Evolutionary conservation across 352 stramenopile species (phyloP), one percentile per base, ranked within the genome.

Genomic region (Albugo laibachii): DNA sequence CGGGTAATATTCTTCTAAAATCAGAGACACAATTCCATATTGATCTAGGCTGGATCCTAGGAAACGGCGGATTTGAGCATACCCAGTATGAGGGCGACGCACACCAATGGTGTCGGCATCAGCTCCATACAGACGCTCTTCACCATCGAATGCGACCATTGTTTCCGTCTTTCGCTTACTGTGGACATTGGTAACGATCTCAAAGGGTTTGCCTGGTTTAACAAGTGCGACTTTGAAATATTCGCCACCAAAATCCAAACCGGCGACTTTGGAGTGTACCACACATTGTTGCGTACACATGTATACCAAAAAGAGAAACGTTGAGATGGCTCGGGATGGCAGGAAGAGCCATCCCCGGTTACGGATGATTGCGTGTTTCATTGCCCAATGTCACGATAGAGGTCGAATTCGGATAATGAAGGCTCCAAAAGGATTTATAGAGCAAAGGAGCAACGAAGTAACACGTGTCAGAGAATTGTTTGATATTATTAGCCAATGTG

Each of bases 161-260:
- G 93, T 92, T 60, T 97, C 91, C 16, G 93, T 98, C 68, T 98
- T 98, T 45, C 95, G 84, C 69, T 98, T 98, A 52, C 86, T 97
- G 58, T 97, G 86, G 43, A 96, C 66, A 63, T 99, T 98, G 18
- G 92, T 97, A 2, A 98, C 93, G 69, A 98, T 98, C 65, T 97
- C 88, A 49, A 98, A 82, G 6, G 92, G 89, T 47, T 82, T 93
- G 43, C 93, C 92, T 43, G 91, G 88, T 62, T 96, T 85, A n/a
- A 85, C 72, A 12, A 85, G 69, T 47, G 72, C 72, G 34, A 85
- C 62, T 58, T 85, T 85, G 60, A 85, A 85, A 50, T 79, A 85
- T 53, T 97, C 78, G 50, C 79, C 92, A 54, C 93, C 94, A 55
- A 98, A 85, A 69, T 99, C 95, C 31, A 99, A 82, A 49, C 93